These are phyloP conservation scores for Glycine latifolia DNA, from an alignment of 306 rosid genomes.

Conservation along the genomic window DNA sequence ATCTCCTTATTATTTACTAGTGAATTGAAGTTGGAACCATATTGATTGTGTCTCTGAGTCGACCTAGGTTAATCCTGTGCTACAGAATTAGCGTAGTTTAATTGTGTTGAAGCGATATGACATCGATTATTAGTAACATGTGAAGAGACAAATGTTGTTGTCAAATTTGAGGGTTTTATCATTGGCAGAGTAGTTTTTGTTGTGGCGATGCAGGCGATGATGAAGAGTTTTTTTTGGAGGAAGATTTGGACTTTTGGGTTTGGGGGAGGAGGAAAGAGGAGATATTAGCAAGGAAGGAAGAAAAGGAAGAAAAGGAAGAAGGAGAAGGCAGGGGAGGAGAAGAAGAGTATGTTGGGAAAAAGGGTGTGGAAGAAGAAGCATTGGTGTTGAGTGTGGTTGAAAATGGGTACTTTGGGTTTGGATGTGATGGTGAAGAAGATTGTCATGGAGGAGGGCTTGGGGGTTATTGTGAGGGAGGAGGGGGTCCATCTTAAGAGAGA, in stretches of 20 bases:
- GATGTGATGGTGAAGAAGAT: slow-evolving; percentile 41
- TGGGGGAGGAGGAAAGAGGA: slow-evolving; percentile 83
- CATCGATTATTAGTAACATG: too few relatives aligned
- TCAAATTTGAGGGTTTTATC: slow-evolving; percentile 83
- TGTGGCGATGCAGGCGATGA: slow-evolving; percentile 53
- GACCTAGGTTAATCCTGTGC: too few relatives aligned
- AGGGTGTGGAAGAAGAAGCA: slow-evolving; percentile 53
- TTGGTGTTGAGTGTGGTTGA: slow-evolving; percentile 59
- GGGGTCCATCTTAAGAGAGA: slow-evolving; percentile 45
- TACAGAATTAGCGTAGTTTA: too few relatives aligned
- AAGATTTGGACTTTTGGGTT: slow-evolving; percentile 45
- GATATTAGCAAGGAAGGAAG: slow-evolving; percentile 91
- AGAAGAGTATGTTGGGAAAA: slow-evolving; percentile 78
- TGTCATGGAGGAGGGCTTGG: background rate
- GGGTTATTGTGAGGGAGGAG: slow-evolving; percentile 50
- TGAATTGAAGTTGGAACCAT: too few relatives aligned
- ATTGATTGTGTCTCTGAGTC: too few relatives aligned
- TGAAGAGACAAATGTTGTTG: slow-evolving; percentile 61
- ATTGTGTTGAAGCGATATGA: too few relatives aligned
- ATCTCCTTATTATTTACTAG: too few relatives aligned
- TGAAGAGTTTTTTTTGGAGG: slow-evolving; percentile 58
- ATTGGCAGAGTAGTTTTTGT: slow-evolving; percentile 48
- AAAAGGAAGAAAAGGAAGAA: slow-evolving; percentile 72
- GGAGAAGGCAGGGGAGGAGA: slow-evolving; percentile 78
- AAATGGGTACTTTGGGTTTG: slow-evolving; percentile 69